These are phyloP conservation scores for Coffea humblotiana DNA, from an alignment of 305 asterid species.

Conservation along the genomic window DNA sequence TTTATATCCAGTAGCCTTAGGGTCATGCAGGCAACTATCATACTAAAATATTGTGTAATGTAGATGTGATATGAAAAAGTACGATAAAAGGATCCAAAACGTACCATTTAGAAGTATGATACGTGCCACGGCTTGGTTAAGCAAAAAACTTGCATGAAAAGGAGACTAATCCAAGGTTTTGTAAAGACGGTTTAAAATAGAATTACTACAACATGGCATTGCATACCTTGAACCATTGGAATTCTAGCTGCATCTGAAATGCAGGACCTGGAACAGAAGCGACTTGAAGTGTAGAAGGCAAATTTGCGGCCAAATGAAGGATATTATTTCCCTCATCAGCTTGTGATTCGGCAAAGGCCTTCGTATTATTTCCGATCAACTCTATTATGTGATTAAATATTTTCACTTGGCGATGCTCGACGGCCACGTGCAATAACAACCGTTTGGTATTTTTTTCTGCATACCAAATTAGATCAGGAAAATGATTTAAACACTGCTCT, in stretches of 20 bases:
- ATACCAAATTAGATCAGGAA: constrained; percentile 14
- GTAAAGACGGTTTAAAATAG: no score
- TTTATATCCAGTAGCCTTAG: no score
- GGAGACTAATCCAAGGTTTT: no score
- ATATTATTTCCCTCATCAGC: constrained; percentile 6
- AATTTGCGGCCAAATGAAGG: constrained; percentile 19
- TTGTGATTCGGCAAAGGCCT: neutral
- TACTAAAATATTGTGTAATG: no score
- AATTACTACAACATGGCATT: no score
- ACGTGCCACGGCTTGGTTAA: no score
- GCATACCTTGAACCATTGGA: constrained; percentile 27
- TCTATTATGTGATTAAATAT: neutral
- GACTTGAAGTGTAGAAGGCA: neutral
- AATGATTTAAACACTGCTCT: neutral
- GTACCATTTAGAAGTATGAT: no score
- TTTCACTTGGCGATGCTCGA: neutral
- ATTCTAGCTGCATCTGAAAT: constrained; percentile 21
- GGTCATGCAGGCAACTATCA: no score
- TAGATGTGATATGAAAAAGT: no score
- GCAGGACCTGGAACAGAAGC: constrained; percentile 12
- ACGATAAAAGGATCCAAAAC: no score
- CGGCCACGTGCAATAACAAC: neutral
- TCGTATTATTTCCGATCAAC: neutral
- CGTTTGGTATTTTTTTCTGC: neutral
- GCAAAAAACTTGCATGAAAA: no score